Conservation (phyloP, 192 early-diverging fungal species). For the Mortierella antarctica region DNA sequence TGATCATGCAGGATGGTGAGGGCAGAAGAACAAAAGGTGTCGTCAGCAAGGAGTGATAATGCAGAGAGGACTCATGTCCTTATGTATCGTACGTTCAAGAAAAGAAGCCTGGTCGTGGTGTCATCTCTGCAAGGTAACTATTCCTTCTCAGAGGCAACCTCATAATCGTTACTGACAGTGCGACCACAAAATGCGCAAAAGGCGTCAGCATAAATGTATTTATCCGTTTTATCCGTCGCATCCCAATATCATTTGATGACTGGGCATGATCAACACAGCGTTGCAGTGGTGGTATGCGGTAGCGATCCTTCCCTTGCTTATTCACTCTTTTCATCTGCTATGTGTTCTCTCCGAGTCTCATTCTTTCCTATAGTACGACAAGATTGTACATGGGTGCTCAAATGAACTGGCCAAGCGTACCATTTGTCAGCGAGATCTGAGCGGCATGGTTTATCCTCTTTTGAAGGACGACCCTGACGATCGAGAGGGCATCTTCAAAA, state of each 20-base stretch:
- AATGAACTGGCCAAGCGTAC: constrained; percentile 4
- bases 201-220: not conserved
- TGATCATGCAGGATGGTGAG: not conserved
- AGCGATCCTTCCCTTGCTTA: no score
- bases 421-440: constrained; percentile 38
- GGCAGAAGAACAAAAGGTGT: no score
- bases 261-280: no score
- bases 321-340: no score
- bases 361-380: not conserved
- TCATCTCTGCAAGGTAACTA: no score
- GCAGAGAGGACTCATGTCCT: no score
- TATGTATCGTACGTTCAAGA: no score
- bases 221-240: not conserved
- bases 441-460: constrained; percentile 44
- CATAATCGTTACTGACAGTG: not conserved
- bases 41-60: no score
- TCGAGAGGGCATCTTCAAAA: constrained; percentile 26
- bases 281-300: no score
- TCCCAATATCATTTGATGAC: no score
- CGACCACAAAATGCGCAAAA: not conserved
- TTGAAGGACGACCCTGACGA: constrained; percentile 30
- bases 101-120: no score
- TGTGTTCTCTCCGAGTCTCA: no score
- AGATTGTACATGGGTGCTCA: not conserved
- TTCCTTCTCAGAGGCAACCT: not conserved